These are phyloP conservation scores for Pyrenophora teres DNA, from an alignment of 2,329 filamentous ascomycete species.

Conservation along the genomic window DNA sequence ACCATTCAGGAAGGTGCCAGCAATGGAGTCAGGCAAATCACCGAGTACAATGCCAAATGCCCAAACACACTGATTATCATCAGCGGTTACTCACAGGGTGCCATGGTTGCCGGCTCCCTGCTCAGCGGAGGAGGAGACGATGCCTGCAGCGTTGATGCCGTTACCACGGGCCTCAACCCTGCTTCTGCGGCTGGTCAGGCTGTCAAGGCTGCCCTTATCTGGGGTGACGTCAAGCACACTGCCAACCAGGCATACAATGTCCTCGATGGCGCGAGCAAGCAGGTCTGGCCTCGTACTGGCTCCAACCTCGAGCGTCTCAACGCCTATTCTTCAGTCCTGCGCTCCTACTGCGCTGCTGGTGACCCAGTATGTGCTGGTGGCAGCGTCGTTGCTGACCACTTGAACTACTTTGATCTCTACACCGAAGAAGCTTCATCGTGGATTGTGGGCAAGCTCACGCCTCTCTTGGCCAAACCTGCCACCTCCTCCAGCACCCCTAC, in stretches of 20 bases:
- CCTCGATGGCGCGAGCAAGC: slow-evolving; percentile 12
- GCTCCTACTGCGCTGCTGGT: slow-evolving; percentile 11
- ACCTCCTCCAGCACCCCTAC: not conserved
- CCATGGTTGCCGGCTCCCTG: slow-evolving; percentile 6
- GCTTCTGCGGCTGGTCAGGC: slow-evolving; percentile 6
- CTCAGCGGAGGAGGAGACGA: slow-evolving; percentile 11
- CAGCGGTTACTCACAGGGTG: slow-evolving; percentile 12
- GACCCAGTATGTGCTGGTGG: slow-evolving; percentile 9
- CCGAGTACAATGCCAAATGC: slow-evolving; percentile 10
- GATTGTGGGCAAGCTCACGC: slow-evolving; percentile 10
- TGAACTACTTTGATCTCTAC: slow-evolving; percentile 12
- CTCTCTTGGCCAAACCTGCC: slow-evolving; percentile 4
- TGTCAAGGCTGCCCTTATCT: slow-evolving; percentile 8
- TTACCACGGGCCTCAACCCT: slow-evolving; percentile 3
- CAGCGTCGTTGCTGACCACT: not conserved
- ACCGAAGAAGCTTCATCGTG: slow-evolving; percentile 9
- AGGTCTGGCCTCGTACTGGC: slow-evolving; percentile 9
- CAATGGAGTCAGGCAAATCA: slow-evolving; percentile 11
- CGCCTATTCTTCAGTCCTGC: slow-evolving; percentile 3
- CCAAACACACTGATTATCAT: slow-evolving; percentile 7
- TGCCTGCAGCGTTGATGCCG: slow-evolving; percentile 6
- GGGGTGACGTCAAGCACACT: slow-evolving; percentile 13
- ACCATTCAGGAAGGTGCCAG: slow-evolving; percentile 10
- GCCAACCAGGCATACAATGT: slow-evolving; percentile 10
- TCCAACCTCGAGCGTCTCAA: slow-evolving; percentile 7